These are phyloP conservation scores for Scolecobasidium constrictum DNA, from an alignment of 2,329 filamentous ascomycete species.

Conservation along the genomic window DNA sequence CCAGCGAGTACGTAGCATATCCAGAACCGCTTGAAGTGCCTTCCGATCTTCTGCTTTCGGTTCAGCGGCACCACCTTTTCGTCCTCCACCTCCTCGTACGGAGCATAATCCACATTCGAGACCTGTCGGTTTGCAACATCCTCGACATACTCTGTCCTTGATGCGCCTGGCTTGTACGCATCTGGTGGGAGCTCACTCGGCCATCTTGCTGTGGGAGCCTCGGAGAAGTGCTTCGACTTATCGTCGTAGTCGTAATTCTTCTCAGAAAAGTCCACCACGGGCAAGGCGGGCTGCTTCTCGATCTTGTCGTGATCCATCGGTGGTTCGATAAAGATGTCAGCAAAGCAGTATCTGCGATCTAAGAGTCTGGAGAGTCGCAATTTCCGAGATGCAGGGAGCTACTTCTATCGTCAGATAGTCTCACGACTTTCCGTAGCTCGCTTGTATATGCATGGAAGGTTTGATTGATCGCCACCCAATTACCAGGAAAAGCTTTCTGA, in stretches of 20 bases:
- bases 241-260: neutral
- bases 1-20: slow-evolving; percentile 23
- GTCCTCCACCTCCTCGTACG: too few species aligned
- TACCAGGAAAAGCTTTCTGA: neutral
- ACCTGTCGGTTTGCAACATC: neutral
- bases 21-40: slow-evolving; percentile 29
- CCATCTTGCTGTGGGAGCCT: neutral
- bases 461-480: neutral
- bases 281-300: neutral
- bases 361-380: neutral
- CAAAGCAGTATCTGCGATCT: neutral
- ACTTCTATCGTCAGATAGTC: neutral
- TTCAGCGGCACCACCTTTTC: slow-evolving; percentile 13
- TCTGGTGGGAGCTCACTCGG: neutral
- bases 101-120: neutral
- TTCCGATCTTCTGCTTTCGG: slow-evolving; percentile 18
- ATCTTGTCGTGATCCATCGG: neutral
- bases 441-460: neutral
- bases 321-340: neutral
- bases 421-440: neutral
- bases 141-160: neutral
- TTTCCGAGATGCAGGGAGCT: neutral
- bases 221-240: neutral
- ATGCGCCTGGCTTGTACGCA: neutral
- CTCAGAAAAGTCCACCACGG: neutral